Evolutionary conservation across 768 basidiomycete species (phyloP), one percentile per base, ranked within the genome.

Genomic region (Hericium erinaceus): DNA sequence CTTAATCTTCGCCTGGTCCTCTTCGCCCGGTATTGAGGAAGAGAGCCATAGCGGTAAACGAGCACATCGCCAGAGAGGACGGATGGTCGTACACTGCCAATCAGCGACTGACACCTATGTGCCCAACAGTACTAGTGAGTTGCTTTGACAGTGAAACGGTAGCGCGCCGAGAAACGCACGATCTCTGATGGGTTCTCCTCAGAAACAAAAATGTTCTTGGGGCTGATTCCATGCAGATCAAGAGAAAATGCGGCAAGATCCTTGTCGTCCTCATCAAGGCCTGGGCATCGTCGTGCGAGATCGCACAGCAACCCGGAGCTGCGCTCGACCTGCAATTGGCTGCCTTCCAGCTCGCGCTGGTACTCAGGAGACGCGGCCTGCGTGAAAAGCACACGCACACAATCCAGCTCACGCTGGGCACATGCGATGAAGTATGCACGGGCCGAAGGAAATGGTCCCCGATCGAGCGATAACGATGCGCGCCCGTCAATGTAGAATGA

Each of bases 381-480:
- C 1, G 68, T 60, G 54, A 68, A 68, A 20, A 70, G 66, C 24
- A 63, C 66, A n/a, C 68, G 65, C 12, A 66, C 58, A 39, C 62
- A 66, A 15, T 71, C 71, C 26, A 71, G 61, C 56, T 73, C 72
- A 15, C 72, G 64, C 55, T 73, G 71, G 1, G 71, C 68, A 51
- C 71, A 72, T 9, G 71, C 71, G 9, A 60, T 53, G 56, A 69
- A 69, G 59, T 73, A 73, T n/a, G 64, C 70, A 18, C 63, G 60
- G 0, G 66, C 65, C 15, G 62, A 65, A 2, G 50, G 50, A 41
- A 69, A 73, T 0, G 71, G 71, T 1, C 72, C 70, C 9, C 72
- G 68, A 52, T 72, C 67, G 48, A 73, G 57, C n/a, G 66, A 38
- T 41, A 72, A 57, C 18, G 61, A 58, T 2, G 62, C 61, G 24